Evolutionary conservation across 495 filamentous ascomycete genomes (phyloP).

Genomic region (Podospora conica): DNA sequence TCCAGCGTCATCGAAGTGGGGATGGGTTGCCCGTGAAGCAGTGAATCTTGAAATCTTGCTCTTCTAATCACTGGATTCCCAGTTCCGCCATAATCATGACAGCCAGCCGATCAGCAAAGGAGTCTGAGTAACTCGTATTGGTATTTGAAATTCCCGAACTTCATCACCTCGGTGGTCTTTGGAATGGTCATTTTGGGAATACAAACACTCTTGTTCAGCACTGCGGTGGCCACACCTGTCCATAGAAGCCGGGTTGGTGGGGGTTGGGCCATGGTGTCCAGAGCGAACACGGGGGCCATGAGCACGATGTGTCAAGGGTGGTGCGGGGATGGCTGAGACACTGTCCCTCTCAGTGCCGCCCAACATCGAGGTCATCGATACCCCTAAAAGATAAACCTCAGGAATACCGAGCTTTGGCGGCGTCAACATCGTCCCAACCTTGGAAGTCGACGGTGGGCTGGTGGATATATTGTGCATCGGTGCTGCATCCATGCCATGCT

Average conservation of each 20-base stretch:
- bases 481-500: background rate
- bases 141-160: background rate
- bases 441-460: background rate
- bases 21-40: background rate
- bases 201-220: background rate
- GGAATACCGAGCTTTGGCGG: background rate
- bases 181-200: background rate
- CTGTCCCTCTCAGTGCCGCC: background rate
- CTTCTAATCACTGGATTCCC: background rate
- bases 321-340: background rate
- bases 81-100: background rate
- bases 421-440: background rate
- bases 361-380: background rate
- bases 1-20: background rate
- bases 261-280: background rate
- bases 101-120: background rate
- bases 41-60: background rate
- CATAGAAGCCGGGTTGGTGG: background rate
- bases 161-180: background rate
- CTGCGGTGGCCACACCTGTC: background rate
- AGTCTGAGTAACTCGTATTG: background rate
- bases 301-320: background rate
- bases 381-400: background rate
- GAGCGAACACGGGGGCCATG: background rate
- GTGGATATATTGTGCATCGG: background rate